Base-by-base conservation (phyloP, 805 yeast genomes). In the Barnettozyma botsteinii region DNA sequence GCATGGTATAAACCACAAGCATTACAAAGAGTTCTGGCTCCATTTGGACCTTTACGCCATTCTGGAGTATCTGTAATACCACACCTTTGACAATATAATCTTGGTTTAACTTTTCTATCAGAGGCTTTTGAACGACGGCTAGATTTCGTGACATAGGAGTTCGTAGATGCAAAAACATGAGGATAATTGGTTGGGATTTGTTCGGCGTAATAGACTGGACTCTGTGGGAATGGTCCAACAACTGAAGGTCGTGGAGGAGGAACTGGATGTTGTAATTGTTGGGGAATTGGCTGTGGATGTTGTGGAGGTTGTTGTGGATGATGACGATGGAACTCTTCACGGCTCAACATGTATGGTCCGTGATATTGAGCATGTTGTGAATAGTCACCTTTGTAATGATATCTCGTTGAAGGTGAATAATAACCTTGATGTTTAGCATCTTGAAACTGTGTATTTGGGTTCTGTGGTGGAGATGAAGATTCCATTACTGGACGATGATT, bases 1-100 rank as follows among this genome's bases (percentile, higher is more conserved):
- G 85, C 81, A 56, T 77, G 84, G 55, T 72, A 81, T 30, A 85
- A 61, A 0, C 95, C 95, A 58, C 95, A 85, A 1, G 93, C 93
- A 57, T 40, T 40, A 15, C 43, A 40, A 5, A 84, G 61, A 0
- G 87, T 79, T 29, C 86, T 64, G 12, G 77, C 73, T 2, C 91
- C 93, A 39, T 73, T 72, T 2, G 94, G 91, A 0, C 93, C 93
- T 33, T 82, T 70, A 42, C 93, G 62, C 93, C 94, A 84, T 59
- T 84, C 91, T 0, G 91, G 89, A 0, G 93, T 81, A 32, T 72
- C 74, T 8, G 51, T 58, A 4, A 70, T 64, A 13, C 66, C 67
- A 50, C 84, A 78, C 44, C 71, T 72, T 30, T 62, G 66, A 48
- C 72, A 68, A 12, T 31, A 28, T 51, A 49, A 14, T 18, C 25